Conservation (phyloP, 73 alveolate species). For the Paramecium pentaurelia region DNA sequence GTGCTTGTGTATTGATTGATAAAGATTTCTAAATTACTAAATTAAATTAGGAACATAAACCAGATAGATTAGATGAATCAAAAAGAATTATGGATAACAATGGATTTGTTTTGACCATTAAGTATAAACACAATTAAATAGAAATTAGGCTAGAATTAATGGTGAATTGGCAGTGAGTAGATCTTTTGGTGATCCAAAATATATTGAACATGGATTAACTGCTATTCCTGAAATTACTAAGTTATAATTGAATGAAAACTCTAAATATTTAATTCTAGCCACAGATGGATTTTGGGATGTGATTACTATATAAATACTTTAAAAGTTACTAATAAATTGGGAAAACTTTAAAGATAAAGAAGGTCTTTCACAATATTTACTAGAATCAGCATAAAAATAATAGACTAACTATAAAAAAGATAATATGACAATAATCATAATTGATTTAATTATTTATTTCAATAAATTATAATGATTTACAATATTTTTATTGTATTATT, state of each 20-base stretch:
- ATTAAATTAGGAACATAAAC: constrained; percentile 49
- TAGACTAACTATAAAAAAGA: constrained; percentile 47
- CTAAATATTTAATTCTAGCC: constrained; percentile 41
- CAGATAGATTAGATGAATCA: constrained; percentile 28
- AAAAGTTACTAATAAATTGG: background rate
- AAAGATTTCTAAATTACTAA: background rate
- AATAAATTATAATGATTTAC: background rate
- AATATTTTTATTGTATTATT: no score
- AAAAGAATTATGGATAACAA: background rate
- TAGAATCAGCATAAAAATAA: constrained; percentile 2
- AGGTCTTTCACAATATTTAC: constrained; percentile 3
- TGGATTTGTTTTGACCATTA: background rate
- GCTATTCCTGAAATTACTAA: constrained; percentile 50
- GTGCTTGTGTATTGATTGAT: constrained; percentile 30
- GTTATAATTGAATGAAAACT: background rate
- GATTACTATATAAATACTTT: background rate
- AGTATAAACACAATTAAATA: background rate
- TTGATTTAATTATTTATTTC: constrained; percentile 24
- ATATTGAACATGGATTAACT: constrained; percentile 1
- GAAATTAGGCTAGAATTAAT: constrained; percentile 50
- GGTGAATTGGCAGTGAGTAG: constrained; percentile 58
- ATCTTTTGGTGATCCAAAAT: constrained; percentile 55
- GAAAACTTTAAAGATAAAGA: background rate
- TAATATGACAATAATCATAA: constrained; percentile 40
- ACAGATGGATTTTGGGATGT: constrained; percentile 64